phyloP scores from a whole-genome alignment of 2,329 filamentous ascomycete genomes.

The Phyllosticta capitalensis region DNA sequence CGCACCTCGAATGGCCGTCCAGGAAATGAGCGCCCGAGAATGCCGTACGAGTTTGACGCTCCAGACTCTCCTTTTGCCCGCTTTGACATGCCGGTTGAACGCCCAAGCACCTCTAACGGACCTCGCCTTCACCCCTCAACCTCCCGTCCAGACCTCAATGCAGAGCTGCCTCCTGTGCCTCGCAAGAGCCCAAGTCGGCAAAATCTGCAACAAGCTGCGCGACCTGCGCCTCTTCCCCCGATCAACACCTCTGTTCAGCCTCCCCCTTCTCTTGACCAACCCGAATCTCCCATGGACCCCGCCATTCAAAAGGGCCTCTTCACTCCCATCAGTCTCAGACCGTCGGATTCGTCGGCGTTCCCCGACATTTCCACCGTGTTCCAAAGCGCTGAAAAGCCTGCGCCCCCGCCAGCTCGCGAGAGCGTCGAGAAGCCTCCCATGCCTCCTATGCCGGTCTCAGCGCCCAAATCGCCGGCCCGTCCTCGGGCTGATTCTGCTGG shows the following conservation, averaged over 20 bases:
- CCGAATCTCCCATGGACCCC: slow-evolving; percentile 32
- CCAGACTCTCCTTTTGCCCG: not conserved
- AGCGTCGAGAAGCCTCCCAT: slow-evolving; percentile 1
- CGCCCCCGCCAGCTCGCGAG: not conserved
- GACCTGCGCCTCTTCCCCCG: slow-evolving; percentile 14
- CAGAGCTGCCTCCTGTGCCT: slow-evolving; percentile 13
- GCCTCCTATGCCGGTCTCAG: slow-evolving; percentile 8
- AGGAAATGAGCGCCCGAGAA: not conserved
- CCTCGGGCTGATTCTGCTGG: slow-evolving; percentile 13
- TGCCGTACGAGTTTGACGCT: not conserved
- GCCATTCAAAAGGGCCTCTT: slow-evolving; percentile 28
- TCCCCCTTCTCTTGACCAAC: slow-evolving; percentile 18
- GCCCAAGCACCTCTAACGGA: slow-evolving; percentile 11
- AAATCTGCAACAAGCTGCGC: slow-evolving; percentile 13
- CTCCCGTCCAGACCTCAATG: not conserved
- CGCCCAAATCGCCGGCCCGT: slow-evolving; percentile 8
- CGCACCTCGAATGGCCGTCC: not conserved
- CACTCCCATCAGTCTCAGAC: slow-evolving; percentile 14
- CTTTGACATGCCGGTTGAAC: slow-evolving; percentile 10
- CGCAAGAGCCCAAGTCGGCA: slow-evolving; percentile 13
- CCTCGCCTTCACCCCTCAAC: not conserved
- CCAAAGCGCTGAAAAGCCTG: not conserved
- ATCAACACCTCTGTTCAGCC: slow-evolving; percentile 15
- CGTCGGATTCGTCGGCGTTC: slow-evolving; percentile 5
- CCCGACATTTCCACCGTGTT: slow-evolving; percentile 7